Conservation (phyloP, 306 rosid genomes). For the Acacia acuminata region DNA sequence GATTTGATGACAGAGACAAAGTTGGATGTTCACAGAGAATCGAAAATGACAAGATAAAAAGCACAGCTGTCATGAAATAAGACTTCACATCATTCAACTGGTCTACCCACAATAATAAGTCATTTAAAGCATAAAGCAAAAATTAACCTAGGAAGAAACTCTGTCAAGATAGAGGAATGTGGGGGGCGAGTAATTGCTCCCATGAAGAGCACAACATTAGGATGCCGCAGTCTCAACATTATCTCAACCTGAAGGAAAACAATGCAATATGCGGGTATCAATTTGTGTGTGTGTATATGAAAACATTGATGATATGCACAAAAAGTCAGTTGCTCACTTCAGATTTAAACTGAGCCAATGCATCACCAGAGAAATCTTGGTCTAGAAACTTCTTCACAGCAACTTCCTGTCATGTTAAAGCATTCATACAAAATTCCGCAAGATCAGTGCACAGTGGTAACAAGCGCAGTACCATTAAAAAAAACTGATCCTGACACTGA, state of each 20-base stretch:
- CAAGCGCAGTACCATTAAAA: constrained; percentile 10
- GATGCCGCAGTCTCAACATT: constrained; percentile 96
- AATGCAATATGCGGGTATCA: constrained; percentile 24
- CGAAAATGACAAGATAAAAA: constrained; percentile 4
- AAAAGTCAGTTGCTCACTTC: constrained; percentile 67
- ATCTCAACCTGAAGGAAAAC: constrained; percentile 76
- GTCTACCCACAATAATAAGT: constrained; percentile 19
- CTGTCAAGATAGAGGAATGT: constrained; percentile 92
- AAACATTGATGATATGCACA: constrained; percentile 10
- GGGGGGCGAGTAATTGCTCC: constrained; percentile 97
- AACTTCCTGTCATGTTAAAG: constrained; percentile 72
- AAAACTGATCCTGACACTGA: constrained; percentile 24
- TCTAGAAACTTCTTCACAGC: constrained; percentile 98
- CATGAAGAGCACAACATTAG: constrained; percentile 99
- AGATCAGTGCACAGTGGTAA: constrained; percentile 14
- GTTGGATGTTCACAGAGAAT: constrained; percentile 21
- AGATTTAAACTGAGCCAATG: constrained; percentile 84
- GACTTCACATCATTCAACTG: constrained; percentile 2
- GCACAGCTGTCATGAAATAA: constrained; percentile 14
- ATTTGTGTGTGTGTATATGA: constrained; percentile 15
- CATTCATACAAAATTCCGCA: constrained; percentile 29
- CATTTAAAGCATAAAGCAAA: constrained; percentile 22
- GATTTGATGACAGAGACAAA: constrained; percentile 22
- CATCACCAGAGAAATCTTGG: constrained; percentile 97
- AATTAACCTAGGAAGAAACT: constrained; percentile 90